A percentile compares a stretch with the other conserved stretches of the same genome.
phyloP scores from a whole-genome alignment of 352 stramenopile genomes.

The Thalassiosira exigua region DNA sequence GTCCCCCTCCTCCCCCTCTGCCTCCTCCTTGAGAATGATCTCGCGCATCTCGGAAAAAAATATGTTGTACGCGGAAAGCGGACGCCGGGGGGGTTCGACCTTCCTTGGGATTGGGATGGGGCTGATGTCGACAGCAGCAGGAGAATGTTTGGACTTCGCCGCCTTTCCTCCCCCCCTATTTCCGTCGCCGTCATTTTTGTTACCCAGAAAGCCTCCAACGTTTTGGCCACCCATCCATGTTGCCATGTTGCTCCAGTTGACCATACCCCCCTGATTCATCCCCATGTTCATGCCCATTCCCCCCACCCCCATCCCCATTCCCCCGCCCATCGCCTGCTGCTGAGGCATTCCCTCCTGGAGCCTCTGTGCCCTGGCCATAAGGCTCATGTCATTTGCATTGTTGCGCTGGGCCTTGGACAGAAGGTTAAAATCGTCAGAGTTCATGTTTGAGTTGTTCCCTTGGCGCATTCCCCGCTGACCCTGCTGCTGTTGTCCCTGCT shows the following conservation, averaged over 20 bases:
- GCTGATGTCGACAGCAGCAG: conserved; percentile 8
- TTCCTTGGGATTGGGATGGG: conserved; percentile 6
- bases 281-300: too few relatives aligned
- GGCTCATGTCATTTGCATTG: background rate
- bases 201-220: background rate
- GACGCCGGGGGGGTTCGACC: conserved; percentile 11
- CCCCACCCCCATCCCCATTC: too few relatives aligned
- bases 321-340: too few relatives aligned
- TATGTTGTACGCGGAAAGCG: conserved; percentile 66
- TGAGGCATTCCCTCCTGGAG: conserved; percentile 1
- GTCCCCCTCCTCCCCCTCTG: conserved; percentile 22
- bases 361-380: conserved; percentile 1
- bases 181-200: background rate
- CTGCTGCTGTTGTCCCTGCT: conserved; percentile 5
- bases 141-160: background rate
- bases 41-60: conserved; percentile 71
- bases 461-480: background rate
- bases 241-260: too few relatives aligned
- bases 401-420: conserved; percentile 3
- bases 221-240: background rate
- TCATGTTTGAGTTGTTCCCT: conserved; percentile 4
- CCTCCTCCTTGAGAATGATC: conserved; percentile 58
- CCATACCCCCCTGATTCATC: too few relatives aligned
- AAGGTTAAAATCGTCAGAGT: background rate
- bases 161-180: background rate